Evolutionary conservation across 441 rosid genomes (phyloP).

Genomic region (Syzygium malaccense): DNA sequence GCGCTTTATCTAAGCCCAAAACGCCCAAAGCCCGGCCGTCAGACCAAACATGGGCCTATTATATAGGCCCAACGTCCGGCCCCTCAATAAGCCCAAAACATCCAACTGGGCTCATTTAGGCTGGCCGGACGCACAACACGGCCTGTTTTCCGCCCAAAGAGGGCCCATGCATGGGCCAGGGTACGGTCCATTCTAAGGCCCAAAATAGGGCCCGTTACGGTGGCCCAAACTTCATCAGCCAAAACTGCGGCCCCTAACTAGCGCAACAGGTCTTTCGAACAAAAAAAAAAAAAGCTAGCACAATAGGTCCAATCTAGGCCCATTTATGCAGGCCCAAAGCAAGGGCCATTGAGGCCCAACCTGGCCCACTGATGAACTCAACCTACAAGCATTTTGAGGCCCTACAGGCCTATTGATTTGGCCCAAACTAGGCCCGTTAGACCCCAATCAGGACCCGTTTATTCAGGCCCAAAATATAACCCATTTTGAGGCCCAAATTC

Average conservation of each 20-base stretch:
- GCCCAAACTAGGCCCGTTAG: neutral
- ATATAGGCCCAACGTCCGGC: neutral
- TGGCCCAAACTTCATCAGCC: too few species aligned
- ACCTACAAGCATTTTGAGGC: too few species aligned
- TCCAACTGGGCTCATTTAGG: neutral
- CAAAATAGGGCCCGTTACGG: neutral
- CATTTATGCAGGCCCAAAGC: too few species aligned
- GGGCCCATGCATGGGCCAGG: neutral
- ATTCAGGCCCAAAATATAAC: accelerated
- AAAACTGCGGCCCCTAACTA: too few species aligned
- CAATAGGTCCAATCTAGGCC: neutral
- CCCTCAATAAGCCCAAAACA: neutral
- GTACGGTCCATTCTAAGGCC: neutral
- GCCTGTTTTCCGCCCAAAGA: neutral
- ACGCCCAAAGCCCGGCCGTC: too few species aligned
- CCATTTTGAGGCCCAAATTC: neutral
- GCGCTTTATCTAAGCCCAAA: neutral
- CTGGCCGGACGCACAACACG: neutral
- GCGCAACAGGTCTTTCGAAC: too few species aligned
- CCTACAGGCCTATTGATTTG: too few species aligned
- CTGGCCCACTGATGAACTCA: neutral
- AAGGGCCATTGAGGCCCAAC: neutral
- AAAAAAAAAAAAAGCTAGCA: too few species aligned
- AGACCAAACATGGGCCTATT: too few species aligned
- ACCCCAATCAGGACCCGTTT: neutral